Percentiles rank a stretch among this genome's conserved stretches.
phyloP scores from a whole-genome alignment of 2,329 filamentous ascomycete genomes.

The Nectriaceae sp. region DNA sequence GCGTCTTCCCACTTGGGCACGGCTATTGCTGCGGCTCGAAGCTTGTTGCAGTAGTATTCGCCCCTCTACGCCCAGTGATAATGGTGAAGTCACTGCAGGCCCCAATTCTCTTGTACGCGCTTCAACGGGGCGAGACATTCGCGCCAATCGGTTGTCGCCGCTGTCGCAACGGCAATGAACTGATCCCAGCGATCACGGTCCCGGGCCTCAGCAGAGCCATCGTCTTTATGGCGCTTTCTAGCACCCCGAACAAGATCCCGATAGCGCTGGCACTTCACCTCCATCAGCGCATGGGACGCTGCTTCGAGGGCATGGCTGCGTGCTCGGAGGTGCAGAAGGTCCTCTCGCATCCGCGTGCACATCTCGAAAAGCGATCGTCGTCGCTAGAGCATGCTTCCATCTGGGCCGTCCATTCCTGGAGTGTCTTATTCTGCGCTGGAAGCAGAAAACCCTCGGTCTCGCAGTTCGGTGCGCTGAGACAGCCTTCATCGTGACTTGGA shows the following conservation, averaged over 20 bases:
- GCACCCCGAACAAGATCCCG: neutral
- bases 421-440: too few relatives aligned
- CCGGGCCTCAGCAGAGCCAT: neutral
- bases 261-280: neutral
- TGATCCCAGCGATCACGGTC: neutral
- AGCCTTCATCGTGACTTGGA: too few relatives aligned
- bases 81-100: neutral
- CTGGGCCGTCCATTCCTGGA: neutral
- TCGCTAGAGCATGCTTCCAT: neutral
- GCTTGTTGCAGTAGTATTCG: neutral
- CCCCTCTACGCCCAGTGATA: neutral
- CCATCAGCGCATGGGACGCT: neutral
- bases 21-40: neutral
- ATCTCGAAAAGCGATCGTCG: neutral
- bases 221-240: too few relatives aligned
- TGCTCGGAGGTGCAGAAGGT: neutral
- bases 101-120: neutral
- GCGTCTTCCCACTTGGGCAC: neutral
- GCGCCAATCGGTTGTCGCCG: neutral
- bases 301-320: too few relatives aligned
- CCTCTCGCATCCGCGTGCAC: neutral
- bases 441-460: too few relatives aligned
- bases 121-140: neutral
- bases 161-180: neutral
- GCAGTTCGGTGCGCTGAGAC: too few relatives aligned